Evolutionary conservation across 2,329 filamentous ascomycete genomes (phyloP).

Genomic region (Cadophora luteo-olivacea): DNA sequence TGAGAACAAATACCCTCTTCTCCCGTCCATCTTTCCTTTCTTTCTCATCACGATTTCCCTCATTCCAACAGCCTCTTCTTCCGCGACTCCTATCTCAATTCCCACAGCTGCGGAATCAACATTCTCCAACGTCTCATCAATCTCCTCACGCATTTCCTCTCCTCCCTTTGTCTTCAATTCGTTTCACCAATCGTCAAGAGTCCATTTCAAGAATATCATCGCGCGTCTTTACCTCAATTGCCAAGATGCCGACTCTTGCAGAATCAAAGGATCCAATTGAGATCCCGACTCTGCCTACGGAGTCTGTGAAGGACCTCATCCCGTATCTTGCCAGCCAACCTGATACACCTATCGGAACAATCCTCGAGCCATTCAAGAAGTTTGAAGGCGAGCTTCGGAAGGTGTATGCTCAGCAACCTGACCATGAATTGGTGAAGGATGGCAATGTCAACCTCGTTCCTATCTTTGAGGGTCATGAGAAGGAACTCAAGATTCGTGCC

Average conservation of each 20-base stretch:
- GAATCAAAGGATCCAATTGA: slow-evolving; percentile 28
- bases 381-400: slow-evolving; percentile 72
- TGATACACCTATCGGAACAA: slow-evolving; percentile 58
- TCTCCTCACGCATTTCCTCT: not conserved
- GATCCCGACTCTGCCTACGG: slow-evolving; percentile 38
- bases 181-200: not conserved
- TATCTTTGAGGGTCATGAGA: slow-evolving; percentile 64
- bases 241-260: slow-evolving; percentile 20
- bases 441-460: slow-evolving; percentile 69
- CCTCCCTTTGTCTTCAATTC: not conserved
- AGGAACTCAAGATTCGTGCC: slow-evolving; percentile 65
- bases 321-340: slow-evolving; percentile 61
- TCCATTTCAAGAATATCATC: not conserved
- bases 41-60: slow-evolving; percentile 2
- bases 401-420: slow-evolving; percentile 71
- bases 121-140: not conserved
- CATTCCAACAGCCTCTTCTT: slow-evolving; percentile 13
- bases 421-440: slow-evolving; percentile 62
- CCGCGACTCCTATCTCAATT: slow-evolving; percentile 4
- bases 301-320: slow-evolving; percentile 42
- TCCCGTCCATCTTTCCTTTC: slow-evolving; percentile 4
- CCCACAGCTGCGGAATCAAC: not conserved
- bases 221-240: not conserved
- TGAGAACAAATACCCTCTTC: slow-evolving; percentile 21
- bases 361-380: slow-evolving; percentile 70